A percentile compares a stretch with the other conserved stretches of the same genome.
phyloP scores from a whole-genome alignment of 148 eudicot species.

The Rhododendron vialii region DNA sequence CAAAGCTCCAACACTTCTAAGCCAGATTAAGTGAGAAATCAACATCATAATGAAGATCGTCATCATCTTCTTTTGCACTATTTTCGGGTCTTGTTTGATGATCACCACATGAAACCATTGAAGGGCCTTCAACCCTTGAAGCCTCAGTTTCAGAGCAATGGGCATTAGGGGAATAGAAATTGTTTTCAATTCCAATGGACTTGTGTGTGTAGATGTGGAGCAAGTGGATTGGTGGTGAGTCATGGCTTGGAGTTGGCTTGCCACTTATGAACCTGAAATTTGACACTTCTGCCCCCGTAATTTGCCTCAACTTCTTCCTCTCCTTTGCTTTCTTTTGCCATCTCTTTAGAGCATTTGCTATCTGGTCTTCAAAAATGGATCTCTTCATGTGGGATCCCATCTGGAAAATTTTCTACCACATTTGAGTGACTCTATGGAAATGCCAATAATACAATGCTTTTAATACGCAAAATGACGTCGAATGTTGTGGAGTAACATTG shows the following conservation, averaged over 20 bases:
- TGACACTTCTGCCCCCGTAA: constrained; percentile 6
- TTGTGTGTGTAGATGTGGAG: constrained; percentile 13
- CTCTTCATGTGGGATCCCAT: constrained; percentile 41
- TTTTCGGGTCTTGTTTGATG: not conserved
- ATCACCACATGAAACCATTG: not conserved
- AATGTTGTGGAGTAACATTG: too few relatives aligned
- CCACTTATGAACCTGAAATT: not conserved
- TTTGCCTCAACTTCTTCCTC: constrained; percentile 17
- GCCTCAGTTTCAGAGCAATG: not conserved
- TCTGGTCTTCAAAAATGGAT: constrained; percentile 31
- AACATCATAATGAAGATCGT: too few relatives aligned
- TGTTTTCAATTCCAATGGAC: constrained; percentile 7
- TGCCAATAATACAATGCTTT: too few relatives aligned
- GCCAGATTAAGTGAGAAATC: too few relatives aligned
- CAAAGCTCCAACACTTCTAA: too few relatives aligned
- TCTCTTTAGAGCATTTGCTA: constrained; percentile 28
- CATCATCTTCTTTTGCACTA: too few relatives aligned
- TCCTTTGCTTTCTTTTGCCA: constrained; percentile 29
- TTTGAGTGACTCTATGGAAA: too few relatives aligned
- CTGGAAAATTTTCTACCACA: not conserved
- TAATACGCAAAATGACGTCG: too few relatives aligned
- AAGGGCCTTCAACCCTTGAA: not conserved
- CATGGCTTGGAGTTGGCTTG: constrained; percentile 8
- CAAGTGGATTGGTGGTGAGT: constrained; percentile 15
- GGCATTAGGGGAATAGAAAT: not conserved